phyloP scores from a whole-genome alignment of 2,329 filamentous ascomycete genomes.

The Nemania sp. region DNA sequence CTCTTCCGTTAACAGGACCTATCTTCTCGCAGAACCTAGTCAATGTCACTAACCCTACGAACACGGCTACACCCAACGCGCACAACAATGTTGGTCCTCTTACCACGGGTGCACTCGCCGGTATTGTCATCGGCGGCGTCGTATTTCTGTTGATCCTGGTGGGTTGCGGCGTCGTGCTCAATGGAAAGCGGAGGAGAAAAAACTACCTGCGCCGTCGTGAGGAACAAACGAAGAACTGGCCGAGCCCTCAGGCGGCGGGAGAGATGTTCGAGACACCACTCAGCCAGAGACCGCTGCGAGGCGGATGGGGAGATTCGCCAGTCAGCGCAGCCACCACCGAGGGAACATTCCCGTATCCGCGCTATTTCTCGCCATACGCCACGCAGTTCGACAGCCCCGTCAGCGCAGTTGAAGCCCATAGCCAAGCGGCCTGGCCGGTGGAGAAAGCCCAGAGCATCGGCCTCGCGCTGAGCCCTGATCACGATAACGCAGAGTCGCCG shows the following conservation, averaged over 20 bases:
- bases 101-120: slow-evolving; percentile 58
- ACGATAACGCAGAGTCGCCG: slow-evolving; percentile 33
- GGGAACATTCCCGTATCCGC: slow-evolving; percentile 41
- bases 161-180: slow-evolving; percentile 59
- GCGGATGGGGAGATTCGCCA: slow-evolving; percentile 58
- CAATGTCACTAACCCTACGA: slow-evolving; percentile 54
- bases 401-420: slow-evolving; percentile 45
- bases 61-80: slow-evolving; percentile 45
- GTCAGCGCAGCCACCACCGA: slow-evolving; percentile 47
- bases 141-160: slow-evolving; percentile 50
- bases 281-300: slow-evolving; percentile 56
- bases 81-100: slow-evolving; percentile 51
- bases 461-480: slow-evolving; percentile 48
- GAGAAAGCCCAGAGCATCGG: slow-evolving; percentile 45
- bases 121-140: slow-evolving; percentile 58
- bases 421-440: slow-evolving; percentile 44
- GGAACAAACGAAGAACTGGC: slow-evolving; percentile 49
- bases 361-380: slow-evolving; percentile 62
- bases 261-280: slow-evolving; percentile 56
- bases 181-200: slow-evolving; percentile 58
- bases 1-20: slow-evolving; percentile 54
- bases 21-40: slow-evolving; percentile 54
- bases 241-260: slow-evolving; percentile 39
- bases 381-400: slow-evolving; percentile 64
- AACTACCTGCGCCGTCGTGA: slow-evolving; percentile 54